Evolutionary conservation across 805 yeast species (phyloP), one percentile per base, ranked within the genome.

Genomic region (Zygosaccharomyces bisporus): DNA sequence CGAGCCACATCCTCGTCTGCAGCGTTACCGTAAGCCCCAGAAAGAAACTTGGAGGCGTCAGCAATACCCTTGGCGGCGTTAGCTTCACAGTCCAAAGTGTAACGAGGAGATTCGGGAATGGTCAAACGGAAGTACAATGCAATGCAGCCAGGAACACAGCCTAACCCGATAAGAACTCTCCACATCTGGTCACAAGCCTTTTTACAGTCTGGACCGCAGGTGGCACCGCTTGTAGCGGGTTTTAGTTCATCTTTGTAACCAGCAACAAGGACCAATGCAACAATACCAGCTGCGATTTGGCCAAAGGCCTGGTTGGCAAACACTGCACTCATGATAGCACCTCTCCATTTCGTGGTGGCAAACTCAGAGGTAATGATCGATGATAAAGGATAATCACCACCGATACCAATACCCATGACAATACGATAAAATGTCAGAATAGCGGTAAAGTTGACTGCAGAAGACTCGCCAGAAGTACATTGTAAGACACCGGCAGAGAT

Each of bases 221-320:
- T 75, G 27, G 74, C 68, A 52, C 80, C 74, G 39, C 73, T 56
- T 54, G 72, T 67, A 34, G 85, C 88, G 44, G 53, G 63, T 43
- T 70, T 70, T 54, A 88, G 71, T 31, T 73, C 73, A 53, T 71
- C 66, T 66, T 84, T 86, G 76, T 83, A 89, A 58, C 80, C 95
- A 45, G 83, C 85, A 54, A 86, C 84, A 61, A 80, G 75, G 46
- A 86, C 62, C 50, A 88, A 70, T 45, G 95, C 86, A 57, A 88
- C 86, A 53, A 88, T 73, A 79, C 91, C 95, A 49, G 88, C 95
- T 14, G 81, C 61, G 49, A 89, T 77, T 73, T 90, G 96, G 68
- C 97, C 97, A 81, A 93, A 80, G 69, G 96, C 97, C 73, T 90
- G 97, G 74, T 89, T 89, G 46, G 96, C 91, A 68, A 90, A 90